phyloP scores from a whole-genome alignment of 192 early-diverging fungal genomes.

The Umbelopsis sp. region DNA sequence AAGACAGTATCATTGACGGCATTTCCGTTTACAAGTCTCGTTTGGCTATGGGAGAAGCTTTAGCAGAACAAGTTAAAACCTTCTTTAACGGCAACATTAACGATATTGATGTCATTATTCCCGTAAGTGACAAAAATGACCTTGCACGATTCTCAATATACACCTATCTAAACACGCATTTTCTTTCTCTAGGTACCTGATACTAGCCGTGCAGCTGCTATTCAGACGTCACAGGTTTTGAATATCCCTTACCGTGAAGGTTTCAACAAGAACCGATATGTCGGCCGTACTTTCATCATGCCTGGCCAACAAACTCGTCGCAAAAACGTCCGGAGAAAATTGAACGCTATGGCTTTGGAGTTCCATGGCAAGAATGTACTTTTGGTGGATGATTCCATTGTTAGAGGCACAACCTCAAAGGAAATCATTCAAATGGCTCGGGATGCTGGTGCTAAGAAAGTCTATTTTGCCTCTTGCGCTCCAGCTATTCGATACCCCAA shows the following conservation, averaged over 20 bases:
- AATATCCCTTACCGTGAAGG: conserved; percentile 96
- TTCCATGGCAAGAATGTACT: conserved; percentile 96
- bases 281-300: conserved; percentile 99
- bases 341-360: conserved; percentile 98
- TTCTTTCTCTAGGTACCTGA: conserved; percentile 75
- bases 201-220: conserved; percentile 91
- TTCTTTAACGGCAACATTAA: conserved; percentile 71
- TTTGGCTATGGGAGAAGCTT: conserved; percentile 95
- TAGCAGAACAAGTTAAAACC: conserved; percentile 82
- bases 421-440: conserved; percentile 99
- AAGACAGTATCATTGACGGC: conserved; percentile 98
- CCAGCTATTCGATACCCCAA: conserved; percentile 97
- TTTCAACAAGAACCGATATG: conserved; percentile 99
- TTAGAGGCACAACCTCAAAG: conserved; percentile 98
- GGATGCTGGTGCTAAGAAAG: conserved; percentile 97
- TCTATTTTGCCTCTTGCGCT: conserved; percentile 98
- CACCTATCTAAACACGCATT: not conserved
- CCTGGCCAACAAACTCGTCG: conserved; percentile 86
- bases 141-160: not conserved
- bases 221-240: conserved; percentile 90
- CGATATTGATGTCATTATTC: conserved; percentile 98
- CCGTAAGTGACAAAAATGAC: conserved; percentile 55
- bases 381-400: conserved; percentile 99
- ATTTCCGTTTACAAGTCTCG: conserved; percentile 98
- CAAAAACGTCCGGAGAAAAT: conserved; percentile 94